Conservation (phyloP, 1,139 yeast genomes). For the Arxiozyma heterogenica region DNA sequence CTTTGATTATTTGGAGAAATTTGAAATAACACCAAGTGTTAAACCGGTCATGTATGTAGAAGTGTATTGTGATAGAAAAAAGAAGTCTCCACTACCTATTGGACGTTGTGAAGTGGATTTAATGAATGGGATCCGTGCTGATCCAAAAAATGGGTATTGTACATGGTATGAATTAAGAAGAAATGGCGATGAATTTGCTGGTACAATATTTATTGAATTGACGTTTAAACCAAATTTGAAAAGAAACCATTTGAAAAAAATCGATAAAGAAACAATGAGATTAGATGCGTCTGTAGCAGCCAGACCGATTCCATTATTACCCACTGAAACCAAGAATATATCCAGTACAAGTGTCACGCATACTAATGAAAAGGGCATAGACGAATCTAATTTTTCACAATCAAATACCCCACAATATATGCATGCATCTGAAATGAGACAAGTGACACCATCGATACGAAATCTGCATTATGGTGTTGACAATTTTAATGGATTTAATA, state of each 20-base stretch:
- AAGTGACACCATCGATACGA: slow-evolving; percentile 16
- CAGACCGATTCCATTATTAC: slow-evolving; percentile 35
- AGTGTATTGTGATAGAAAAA: slow-evolving; percentile 71
- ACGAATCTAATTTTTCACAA: background rate
- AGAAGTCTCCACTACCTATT: slow-evolving; percentile 75
- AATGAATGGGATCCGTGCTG: slow-evolving; percentile 55
- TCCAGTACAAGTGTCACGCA: background rate
- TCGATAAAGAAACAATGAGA: slow-evolving; percentile 11
- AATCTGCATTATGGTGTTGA: background rate
- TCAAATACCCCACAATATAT: slow-evolving; percentile 13
- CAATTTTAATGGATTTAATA: background rate
- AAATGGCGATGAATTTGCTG: slow-evolving; percentile 65
- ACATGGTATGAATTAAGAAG: slow-evolving; percentile 69
- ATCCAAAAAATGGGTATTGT: slow-evolving; percentile 71
- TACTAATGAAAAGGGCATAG: background rate
- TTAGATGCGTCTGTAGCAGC: slow-evolving; percentile 25
- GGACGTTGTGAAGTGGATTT: slow-evolving; percentile 78
- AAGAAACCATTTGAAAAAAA: slow-evolving; percentile 6
- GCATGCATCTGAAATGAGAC: slow-evolving; percentile 27
- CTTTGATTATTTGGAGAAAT: slow-evolving; percentile 74
- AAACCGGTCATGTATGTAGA: slow-evolving; percentile 59
- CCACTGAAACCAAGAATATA: slow-evolving; percentile 19
- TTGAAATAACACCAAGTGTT: slow-evolving; percentile 53
- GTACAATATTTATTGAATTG: slow-evolving; percentile 82
- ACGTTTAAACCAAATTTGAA: slow-evolving; percentile 60